Base-by-base conservation (phyloP, 2,329 filamentous ascomycete species). In the Capronia americana region DNA sequence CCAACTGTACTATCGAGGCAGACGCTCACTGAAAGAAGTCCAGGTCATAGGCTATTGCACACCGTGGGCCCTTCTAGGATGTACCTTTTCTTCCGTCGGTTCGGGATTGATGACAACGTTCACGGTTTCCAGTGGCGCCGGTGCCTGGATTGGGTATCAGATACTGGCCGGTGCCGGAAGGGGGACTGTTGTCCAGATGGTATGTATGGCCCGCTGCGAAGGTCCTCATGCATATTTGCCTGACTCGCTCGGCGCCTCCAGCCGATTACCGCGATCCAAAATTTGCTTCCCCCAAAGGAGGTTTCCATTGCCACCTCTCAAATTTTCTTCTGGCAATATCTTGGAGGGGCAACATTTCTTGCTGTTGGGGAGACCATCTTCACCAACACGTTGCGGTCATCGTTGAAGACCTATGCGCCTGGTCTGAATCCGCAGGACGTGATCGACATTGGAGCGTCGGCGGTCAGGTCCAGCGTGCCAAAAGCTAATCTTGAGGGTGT, bases 101-200 rank as follows among this genome's bases (percentile, higher is more conserved):
- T 56, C 57, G 20, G 75, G 73, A 3, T 63, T 76, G 14, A 62
- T 76, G 46, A 69, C 70, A 23, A 75, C 73, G 4, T 71, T 76
- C 38, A 54, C 67, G 17, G 57, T 67, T 28, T 57, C 69, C n/a
- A 75, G 65, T 30, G 32, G 66, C n/a, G 26, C 71, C 10, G 72
- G 70, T 38, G 55, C 71, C 7, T 77, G 75, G 75, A 73, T 76
- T 41, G 74, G 74, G 14, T 77, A 76, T 65, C 73, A 77, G 58
- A 72, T 74, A 12, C 59, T 76, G 14, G 59, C 62, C 12, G 74
- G 73, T 6, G 64, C 68, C 7, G 75, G 75, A 12, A 55, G 69
- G 12, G 75, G 73, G 2, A 51, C 72, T 23, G 67, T 69, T 4
- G 51, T 74, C 5, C 73, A 75, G 51, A 66, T 70, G 55, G 66